Conservation (phyloP, 768 basidiomycete genomes). For the Kwoniella pini region DNA sequence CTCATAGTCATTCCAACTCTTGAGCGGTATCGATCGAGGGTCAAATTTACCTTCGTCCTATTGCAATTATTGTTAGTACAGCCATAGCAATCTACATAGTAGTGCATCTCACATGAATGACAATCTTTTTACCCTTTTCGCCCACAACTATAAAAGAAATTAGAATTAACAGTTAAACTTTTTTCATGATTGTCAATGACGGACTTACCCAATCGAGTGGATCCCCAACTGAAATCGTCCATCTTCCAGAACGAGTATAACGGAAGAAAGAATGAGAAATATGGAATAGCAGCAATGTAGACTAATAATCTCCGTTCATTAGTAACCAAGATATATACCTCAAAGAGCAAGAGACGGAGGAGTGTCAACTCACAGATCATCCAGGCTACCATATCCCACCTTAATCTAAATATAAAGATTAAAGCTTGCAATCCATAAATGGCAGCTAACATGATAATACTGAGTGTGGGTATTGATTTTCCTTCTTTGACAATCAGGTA, state of each 20-base stretch:
- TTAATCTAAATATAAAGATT: constrained; percentile 85
- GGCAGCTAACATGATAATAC: constrained; percentile 87
- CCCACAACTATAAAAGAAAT: constrained; percentile 88
- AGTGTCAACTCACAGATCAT: constrained; percentile 49
- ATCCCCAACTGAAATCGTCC: constrained; percentile 86
- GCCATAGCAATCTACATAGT: not conserved
- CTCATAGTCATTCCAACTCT: constrained; percentile 96
- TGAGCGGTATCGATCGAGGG: constrained; percentile 85
- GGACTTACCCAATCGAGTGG: constrained; percentile 73
- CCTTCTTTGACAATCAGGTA: constrained; percentile 71
- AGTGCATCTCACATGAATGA: constrained; percentile 75
- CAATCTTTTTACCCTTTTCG: constrained; percentile 91
- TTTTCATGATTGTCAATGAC: not conserved
- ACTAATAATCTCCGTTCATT: constrained; percentile 52
- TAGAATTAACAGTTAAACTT: too few relatives aligned
- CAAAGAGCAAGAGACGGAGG: not conserved
- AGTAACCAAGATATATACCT: not conserved
- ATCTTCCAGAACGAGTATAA: constrained; percentile 98
- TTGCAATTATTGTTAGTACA: not conserved
- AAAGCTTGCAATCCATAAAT: constrained; percentile 92
- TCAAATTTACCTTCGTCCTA: constrained; percentile 99
- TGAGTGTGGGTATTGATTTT: constrained; percentile 72
- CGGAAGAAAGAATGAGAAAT: constrained; percentile 92
- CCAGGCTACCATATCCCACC: constrained; percentile 92
- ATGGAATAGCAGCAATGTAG: constrained; percentile 90